Evolutionary conservation across 2,329 filamentous ascomycete genomes (phyloP).

Genomic region (Talaromyces amestolkiae): DNA sequence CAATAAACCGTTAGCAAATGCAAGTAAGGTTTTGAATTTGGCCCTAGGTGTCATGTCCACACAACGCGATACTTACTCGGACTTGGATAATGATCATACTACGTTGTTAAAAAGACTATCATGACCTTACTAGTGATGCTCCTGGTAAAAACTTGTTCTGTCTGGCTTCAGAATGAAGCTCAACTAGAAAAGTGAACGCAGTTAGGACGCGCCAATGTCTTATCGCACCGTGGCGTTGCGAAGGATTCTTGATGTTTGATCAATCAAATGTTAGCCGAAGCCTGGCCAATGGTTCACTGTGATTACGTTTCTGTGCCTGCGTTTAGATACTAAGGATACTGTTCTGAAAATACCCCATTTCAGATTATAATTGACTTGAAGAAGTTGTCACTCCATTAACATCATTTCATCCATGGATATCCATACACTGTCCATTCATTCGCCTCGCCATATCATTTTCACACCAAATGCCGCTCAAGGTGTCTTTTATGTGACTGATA

Average conservation of each 20-base stretch:
- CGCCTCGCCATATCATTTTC: not conserved
- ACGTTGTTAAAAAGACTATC: not conserved
- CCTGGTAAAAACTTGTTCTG: not conserved
- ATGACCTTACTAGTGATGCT: not conserved
- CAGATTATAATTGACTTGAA: not conserved
- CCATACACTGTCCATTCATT: not conserved
- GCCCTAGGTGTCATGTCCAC: not conserved
- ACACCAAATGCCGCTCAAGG: not conserved
- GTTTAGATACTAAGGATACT: not conserved
- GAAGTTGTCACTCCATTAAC: not conserved
- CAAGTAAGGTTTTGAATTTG: not conserved
- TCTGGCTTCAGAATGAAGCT: conserved; percentile 8
- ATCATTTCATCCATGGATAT: not conserved
- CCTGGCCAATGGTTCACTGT: not conserved
- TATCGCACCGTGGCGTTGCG: not conserved
- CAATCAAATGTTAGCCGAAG: not conserved
- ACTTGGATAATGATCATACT: not conserved
- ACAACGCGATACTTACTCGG: not conserved
- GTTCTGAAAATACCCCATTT: not conserved
- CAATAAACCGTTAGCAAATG: not conserved
- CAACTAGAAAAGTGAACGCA: not conserved
- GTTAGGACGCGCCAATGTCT: not conserved
- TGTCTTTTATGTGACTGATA: too few relatives aligned
- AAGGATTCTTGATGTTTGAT: not conserved
- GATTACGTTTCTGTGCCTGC: not conserved